Evolutionary conservation across 2,329 filamentous ascomycete species (phyloP).

Genomic region (Dryadomyces quercivorus): DNA sequence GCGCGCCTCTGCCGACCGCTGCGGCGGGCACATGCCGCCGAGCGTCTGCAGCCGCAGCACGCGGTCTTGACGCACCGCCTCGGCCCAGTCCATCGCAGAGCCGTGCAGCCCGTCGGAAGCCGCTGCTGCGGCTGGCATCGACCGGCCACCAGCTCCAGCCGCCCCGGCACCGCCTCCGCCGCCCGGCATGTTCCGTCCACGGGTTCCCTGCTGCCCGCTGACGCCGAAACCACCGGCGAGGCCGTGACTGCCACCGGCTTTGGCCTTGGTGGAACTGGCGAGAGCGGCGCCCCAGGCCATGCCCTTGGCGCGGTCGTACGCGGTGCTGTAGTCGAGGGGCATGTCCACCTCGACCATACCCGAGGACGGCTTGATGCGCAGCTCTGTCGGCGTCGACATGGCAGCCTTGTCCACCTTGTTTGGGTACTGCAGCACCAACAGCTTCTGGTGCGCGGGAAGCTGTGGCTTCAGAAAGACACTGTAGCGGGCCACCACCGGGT

Average conservation of each 20-base stretch:
- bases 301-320: constrained; percentile 78
- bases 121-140: background rate
- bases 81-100: constrained; percentile 45
- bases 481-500: constrained; percentile 65
- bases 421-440: constrained; percentile 82
- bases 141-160: constrained; percentile 24
- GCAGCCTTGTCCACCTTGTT: constrained; percentile 53
- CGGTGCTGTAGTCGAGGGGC: constrained; percentile 57
- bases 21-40: constrained; percentile 46
- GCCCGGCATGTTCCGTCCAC: constrained; percentile 20
- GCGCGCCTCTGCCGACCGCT: constrained; percentile 58
- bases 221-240: constrained; percentile 63
- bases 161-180: constrained; percentile 26
- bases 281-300: constrained; percentile 72
- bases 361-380: constrained; percentile 70
- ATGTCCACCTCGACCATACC: constrained; percentile 89
- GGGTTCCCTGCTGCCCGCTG: constrained; percentile 25
- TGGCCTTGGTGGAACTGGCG: constrained; percentile 42
- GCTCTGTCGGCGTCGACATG: constrained; percentile 55
- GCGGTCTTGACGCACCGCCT: constrained; percentile 55
- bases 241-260: constrained; percentile 55
- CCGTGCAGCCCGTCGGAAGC: constrained; percentile 15
- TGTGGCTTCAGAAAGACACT: constrained; percentile 74
- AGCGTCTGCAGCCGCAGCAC: constrained; percentile 73
- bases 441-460: constrained; percentile 47